These are phyloP conservation scores for Trichoderma guizhouense DNA, from an alignment of 2,329 filamentous ascomycete species.

Conservation along the genomic window DNA sequence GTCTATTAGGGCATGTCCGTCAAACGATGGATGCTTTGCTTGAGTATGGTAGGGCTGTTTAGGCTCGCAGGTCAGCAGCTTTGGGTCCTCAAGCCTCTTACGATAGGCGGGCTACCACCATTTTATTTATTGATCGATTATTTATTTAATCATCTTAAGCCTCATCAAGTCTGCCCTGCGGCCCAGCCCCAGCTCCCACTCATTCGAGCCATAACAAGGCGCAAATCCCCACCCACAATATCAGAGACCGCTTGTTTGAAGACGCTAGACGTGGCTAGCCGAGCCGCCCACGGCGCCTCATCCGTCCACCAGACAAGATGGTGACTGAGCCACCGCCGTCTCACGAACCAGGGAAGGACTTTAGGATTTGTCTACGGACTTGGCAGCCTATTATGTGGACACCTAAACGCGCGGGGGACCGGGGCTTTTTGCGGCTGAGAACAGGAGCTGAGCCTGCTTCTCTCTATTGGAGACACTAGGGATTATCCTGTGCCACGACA, in stretches of 20 bases:
- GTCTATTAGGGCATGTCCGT: neutral
- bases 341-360: neutral
- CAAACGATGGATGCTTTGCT: neutral
- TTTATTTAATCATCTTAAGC: slow-evolving; percentile 3
- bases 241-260: slow-evolving; percentile 13
- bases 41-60: slow-evolving; percentile 9
- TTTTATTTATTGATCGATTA: neutral
- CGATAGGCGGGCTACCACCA: neutral
- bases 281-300: slow-evolving; percentile 12
- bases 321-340: slow-evolving; percentile 14
- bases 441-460: slow-evolving; percentile 14
- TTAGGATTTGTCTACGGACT: neutral
- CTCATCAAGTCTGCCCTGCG: slow-evolving; percentile 16
- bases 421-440: slow-evolving; percentile 17
- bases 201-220: neutral
- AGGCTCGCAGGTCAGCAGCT: slow-evolving; percentile 4
- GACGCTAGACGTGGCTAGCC: slow-evolving; percentile 14
- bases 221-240: neutral
- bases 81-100: neutral
- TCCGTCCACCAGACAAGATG: slow-evolving; percentile 5
- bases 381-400: slow-evolving; percentile 14
- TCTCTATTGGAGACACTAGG: slow-evolving; percentile 5
- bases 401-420: slow-evolving; percentile 5
- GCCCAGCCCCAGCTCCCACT: neutral
- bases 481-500: slow-evolving; percentile 1